phyloP scores from a whole-genome alignment of 345 rosid species.

The Melaleuca quinquenervia region DNA sequence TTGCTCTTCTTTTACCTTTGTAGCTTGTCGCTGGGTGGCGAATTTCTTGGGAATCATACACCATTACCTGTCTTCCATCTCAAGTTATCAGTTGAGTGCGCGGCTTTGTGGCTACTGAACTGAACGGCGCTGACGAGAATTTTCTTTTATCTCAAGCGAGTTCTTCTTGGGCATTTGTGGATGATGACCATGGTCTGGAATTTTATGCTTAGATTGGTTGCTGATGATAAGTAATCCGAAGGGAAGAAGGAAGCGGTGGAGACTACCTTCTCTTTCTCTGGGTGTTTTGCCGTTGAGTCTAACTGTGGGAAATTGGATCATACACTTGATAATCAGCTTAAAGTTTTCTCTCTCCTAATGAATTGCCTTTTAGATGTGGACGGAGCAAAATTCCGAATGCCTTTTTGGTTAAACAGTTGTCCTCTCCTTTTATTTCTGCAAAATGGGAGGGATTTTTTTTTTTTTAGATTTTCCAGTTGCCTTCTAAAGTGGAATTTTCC shows the following conservation, averaged over 20 bases:
- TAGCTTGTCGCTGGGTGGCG: not conserved
- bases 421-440: not conserved
- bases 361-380: not conserved
- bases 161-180: not conserved
- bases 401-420: not conserved
- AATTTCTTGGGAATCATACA: not conserved
- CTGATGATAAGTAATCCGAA: not conserved
- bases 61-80: not conserved
- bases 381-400: not conserved
- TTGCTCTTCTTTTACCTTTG: not conserved
- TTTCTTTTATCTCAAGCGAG: not conserved
- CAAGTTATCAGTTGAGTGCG: not conserved
- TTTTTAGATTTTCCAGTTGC: not conserved
- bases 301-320: not conserved
- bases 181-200: not conserved
- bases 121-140: not conserved
- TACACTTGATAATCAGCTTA: not conserved
- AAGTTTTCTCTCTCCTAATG: not conserved
- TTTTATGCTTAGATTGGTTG: not conserved
- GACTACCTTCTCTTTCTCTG: not conserved
- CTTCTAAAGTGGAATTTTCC: not conserved
- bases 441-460: not conserved
- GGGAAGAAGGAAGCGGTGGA: not conserved
- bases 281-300: not conserved
- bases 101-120: not conserved